Conservation (phyloP, 164 flowering plant species). For the Chimonanthus salicifolius region DNA sequence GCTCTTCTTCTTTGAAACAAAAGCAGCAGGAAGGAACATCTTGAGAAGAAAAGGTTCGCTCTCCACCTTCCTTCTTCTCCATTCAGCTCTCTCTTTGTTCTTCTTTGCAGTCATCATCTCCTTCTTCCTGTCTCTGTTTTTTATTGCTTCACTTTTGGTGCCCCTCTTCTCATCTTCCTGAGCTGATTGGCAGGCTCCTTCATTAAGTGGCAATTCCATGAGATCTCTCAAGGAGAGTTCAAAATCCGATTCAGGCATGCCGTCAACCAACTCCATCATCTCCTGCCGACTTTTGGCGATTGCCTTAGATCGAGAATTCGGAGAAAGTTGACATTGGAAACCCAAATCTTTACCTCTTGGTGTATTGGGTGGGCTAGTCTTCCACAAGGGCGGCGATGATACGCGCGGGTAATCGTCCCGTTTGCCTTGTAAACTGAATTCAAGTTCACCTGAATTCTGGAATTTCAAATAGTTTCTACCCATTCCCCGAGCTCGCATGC, state of each 20-base stretch:
- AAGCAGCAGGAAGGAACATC: conserved; percentile 43
- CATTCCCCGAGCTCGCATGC: not conserved
- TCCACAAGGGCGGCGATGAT: conserved; percentile 53
- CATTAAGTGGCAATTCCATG: conserved; percentile 34
- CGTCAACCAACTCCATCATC: conserved; percentile 65
- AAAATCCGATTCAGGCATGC: conserved; percentile 62
- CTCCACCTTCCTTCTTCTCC: conserved; percentile 35
- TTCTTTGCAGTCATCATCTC: conserved; percentile 10
- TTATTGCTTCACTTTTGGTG: conserved; percentile 1
- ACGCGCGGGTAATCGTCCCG: conserved; percentile 23
- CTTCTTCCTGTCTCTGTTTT: conserved; percentile 12
- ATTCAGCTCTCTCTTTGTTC: conserved; percentile 1
- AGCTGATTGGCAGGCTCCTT: no score
- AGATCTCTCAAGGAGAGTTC: conserved; percentile 75
- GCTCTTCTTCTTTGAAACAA: conserved; percentile 27
- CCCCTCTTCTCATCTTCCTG: not conserved
- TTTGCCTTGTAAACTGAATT: conserved; percentile 12
- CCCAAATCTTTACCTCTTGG: conserved; percentile 19
- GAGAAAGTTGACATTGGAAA: conserved; percentile 27
- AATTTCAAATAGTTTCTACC: not conserved
- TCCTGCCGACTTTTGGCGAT: conserved; percentile 54
- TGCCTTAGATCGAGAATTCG: conserved; percentile 26
- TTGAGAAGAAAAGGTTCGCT: conserved; percentile 40
- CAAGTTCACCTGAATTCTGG: conserved; percentile 5
- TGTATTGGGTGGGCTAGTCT: conserved; percentile 13